Evolutionary conservation across 2,329 filamentous ascomycete species (phyloP).

Genomic region (Hypocreales sp.): DNA sequence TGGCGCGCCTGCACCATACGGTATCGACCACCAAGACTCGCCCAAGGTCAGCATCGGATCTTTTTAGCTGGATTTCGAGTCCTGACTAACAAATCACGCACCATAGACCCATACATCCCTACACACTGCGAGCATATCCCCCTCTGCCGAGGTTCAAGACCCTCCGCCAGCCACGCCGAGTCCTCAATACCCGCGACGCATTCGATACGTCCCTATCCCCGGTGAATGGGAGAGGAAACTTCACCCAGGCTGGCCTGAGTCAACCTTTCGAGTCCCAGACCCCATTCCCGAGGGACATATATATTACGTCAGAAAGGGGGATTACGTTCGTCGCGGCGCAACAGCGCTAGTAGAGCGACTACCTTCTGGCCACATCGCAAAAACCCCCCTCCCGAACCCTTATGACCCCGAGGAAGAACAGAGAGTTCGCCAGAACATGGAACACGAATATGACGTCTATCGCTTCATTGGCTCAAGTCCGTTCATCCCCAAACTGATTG

Average conservation of each 20-base stretch:
- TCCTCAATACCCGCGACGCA: background rate
- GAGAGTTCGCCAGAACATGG: constrained; percentile 3
- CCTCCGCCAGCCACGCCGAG: too few species aligned
- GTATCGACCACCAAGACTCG: too few species aligned
- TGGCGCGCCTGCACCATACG: too few species aligned
- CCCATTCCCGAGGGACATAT: constrained; percentile 3
- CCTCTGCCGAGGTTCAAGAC: background rate
- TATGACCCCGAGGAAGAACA: constrained; percentile 2
- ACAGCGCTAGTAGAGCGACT: constrained; percentile 5
- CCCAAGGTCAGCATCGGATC: too few species aligned
- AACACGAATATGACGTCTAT: constrained; percentile 5
- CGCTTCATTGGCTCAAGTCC: constrained; percentile 2
- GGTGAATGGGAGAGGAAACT: constrained; percentile 4
- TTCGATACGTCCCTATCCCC: constrained; percentile 3
- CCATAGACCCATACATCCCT: too few species aligned
- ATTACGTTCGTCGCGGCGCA: constrained; percentile 4
- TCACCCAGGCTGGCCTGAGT: constrained; percentile 4
- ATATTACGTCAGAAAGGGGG: constrained; percentile 5
- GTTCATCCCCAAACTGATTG: constrained; percentile 5
- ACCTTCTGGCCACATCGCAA: constrained; percentile 4
- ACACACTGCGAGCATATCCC: too few species aligned
- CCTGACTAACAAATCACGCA: too few species aligned
- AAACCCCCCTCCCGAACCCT: constrained; percentile 4
- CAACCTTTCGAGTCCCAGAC: constrained; percentile 3
- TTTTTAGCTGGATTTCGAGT: too few species aligned